phyloP scores from a whole-genome alignment of 352 stramenopile genomes.

The Phytopythium helicoides region DNA sequence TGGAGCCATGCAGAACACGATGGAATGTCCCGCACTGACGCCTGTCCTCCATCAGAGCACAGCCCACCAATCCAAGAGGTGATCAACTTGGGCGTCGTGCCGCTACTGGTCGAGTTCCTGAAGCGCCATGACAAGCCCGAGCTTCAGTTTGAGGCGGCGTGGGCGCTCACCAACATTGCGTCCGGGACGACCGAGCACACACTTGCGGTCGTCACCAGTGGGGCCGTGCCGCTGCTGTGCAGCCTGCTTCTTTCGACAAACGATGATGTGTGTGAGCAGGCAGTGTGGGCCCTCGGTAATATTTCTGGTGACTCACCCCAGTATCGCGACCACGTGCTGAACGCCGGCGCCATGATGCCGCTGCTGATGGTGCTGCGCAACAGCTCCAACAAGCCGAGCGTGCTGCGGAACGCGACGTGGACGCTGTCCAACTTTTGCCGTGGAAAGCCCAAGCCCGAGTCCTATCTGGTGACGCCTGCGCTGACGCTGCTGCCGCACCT shows the following conservation, averaged over 20 bases:
- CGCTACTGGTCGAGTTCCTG: slow-evolving; percentile 97
- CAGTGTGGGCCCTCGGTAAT: slow-evolving; percentile 99
- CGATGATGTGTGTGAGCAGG: slow-evolving; percentile 96
- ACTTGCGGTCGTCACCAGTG: slow-evolving; percentile 96
- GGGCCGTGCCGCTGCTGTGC: slow-evolving; percentile 97
- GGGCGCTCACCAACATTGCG: slow-evolving; percentile 99
- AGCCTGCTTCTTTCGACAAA: slow-evolving; percentile 94
- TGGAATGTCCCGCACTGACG: not conserved
- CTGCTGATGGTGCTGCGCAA: slow-evolving; percentile 94
- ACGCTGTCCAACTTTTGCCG: slow-evolving; percentile 99
- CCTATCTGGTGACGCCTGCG: slow-evolving; percentile 92
- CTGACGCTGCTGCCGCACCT: slow-evolving; percentile 95
- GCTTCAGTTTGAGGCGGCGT: slow-evolving; percentile 99
- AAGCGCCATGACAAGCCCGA: slow-evolving; percentile 89
- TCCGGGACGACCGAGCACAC: slow-evolving; percentile 98
- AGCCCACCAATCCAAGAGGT: slow-evolving; percentile 99
- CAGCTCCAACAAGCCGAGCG: slow-evolving; percentile 88
- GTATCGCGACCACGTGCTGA: slow-evolving; percentile 96
- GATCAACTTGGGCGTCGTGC: slow-evolving; percentile 96
- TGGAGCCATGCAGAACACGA: not conserved
- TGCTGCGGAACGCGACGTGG: slow-evolving; percentile 99
- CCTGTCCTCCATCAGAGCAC: slow-evolving; percentile 63
- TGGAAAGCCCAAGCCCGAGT: slow-evolving; percentile 92
- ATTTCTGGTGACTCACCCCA: slow-evolving; percentile 98
- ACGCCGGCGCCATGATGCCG: slow-evolving; percentile 93